Evolutionary conservation across 2,329 filamentous ascomycete genomes (phyloP), one percentile per base, ranked within the genome.

Genomic region (Ophiosphaerella narmari): DNA sequence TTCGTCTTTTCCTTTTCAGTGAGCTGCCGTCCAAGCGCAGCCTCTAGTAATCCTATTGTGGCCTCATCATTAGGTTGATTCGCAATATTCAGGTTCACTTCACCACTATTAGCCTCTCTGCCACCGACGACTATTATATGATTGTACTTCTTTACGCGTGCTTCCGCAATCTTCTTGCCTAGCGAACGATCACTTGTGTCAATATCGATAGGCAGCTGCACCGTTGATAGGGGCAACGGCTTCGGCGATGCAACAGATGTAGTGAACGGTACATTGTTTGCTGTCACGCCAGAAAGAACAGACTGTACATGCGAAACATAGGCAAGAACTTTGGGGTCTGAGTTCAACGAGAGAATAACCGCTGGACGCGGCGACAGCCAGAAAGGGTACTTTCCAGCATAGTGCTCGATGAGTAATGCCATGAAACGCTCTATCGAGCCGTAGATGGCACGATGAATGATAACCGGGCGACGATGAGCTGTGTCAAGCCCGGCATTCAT

Each of bases 351-450:
- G 29, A 94, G 73, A 48, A 96, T 82, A 39, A 88, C 84, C 36
- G 84, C 86, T 66, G 94, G 91, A 5, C 86, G 83, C 1, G 91
- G 91, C 47, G 89, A 92, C 8, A 96, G 79, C 91, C 91, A 96
- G 70, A 96, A 93, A 3, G 91, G 91, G 84, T 90, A 95, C 54
- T 55, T 68, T 13, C 89, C 89, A 48, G 87, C 81, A 62, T 92
- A 90, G 59, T 90, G 87, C 73, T 96, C 91, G 47, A 94, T 92
- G 35, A 96, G 74, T 12, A 96, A 78, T 3, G 91, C 91, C 81
- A 96, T 87, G 54, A 96, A 85, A 39, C 91, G 83, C 74, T 96
- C 91, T 5, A 95, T 82, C 0, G 89, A 94, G 13, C 91, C 91
- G 43, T 95, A 81, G 32, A 96, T 88, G 12, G 91, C 91, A 42